Percentiles rank a stretch among this genome's conserved stretches.
These are phyloP conservation scores for Xylaria telfairii DNA, from an alignment of 495 filamentous ascomycete genomes.

Conservation along the genomic window DNA sequence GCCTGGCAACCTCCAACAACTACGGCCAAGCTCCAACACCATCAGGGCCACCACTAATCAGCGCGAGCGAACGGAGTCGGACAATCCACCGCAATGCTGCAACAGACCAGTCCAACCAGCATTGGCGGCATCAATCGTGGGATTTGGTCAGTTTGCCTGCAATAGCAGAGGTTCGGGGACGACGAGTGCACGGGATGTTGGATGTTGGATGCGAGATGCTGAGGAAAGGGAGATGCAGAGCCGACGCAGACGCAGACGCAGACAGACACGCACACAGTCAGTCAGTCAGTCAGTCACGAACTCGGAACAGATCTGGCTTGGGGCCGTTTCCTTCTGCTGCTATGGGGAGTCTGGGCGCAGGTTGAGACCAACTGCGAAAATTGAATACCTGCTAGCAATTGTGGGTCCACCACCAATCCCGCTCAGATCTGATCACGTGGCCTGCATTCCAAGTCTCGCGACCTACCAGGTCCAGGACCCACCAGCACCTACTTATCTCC, in stretches of 20 bases:
- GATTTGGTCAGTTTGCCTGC: background rate
- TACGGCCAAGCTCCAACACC: constrained; percentile 16
- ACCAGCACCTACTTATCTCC: background rate
- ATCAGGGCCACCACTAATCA: constrained; percentile 6
- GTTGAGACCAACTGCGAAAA: constrained; percentile 9
- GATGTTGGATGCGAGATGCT: background rate
- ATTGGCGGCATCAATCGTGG: background rate
- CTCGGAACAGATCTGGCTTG: constrained; percentile 19
- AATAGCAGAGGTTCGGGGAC: background rate
- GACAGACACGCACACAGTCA: background rate
- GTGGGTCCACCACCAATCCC: constrained; percentile 8
- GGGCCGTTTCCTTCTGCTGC: constrained; percentile 14
- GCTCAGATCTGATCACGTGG: constrained; percentile 18
- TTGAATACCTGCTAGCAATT: constrained; percentile 16
- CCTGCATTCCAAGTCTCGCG: constrained; percentile 22
- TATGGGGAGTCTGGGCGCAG: background rate
- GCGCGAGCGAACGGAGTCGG: background rate
- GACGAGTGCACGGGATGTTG: constrained; percentile 1
- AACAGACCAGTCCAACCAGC: background rate
- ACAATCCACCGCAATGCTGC: constrained; percentile 10
- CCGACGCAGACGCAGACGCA: background rate
- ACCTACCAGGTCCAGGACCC: background rate
- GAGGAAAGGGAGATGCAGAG: constrained; percentile 15
- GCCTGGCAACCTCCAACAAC: constrained; percentile 27
- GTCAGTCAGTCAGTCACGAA: constrained; percentile 17